Base-by-base conservation (phyloP, 352 stramenopile species). In the Phytophthora pseudosyringae region DNA sequence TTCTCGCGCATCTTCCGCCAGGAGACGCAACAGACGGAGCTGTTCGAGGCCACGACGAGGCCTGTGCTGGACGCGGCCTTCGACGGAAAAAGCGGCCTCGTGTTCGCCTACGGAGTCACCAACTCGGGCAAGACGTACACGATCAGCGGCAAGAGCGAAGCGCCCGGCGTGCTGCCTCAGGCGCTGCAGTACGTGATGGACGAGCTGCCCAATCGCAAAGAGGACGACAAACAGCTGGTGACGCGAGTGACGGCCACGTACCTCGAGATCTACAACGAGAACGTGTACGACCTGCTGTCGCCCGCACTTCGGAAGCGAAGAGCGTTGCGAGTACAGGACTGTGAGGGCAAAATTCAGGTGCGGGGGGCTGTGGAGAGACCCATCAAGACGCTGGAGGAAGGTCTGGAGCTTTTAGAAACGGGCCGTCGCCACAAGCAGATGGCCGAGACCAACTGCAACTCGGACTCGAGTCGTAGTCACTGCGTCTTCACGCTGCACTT, bases 91-190 rank as follows among this genome's bases (percentile, higher is more conserved):
- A 97, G 88, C 61, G 89, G 84, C 7, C 79, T 99, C 15, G 79
- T 99, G 12, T 99, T 99, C 57, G 96, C 97, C 7, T 99, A 99
- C 62, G 98, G 98, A 51, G 97, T 99, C 50, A 99, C 98, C 5
- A 99, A 99, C 69, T 98, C 98, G 4, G 98, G 98, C 36, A 99
- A 99, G 71, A 99, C 97, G 13, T 97, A 99, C 73, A 99, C 97
- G 8, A 98, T 99, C 40, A 93, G 98, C 47, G 97, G 98, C 25
- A 94, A 80, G 1, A 77, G 81, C 3, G 64, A 78, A 6, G 75
- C 87, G 1, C 88, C 88, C 0, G 93, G 93, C 16, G 77, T 98
- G 33, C 70, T 98, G 26, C 93, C 93, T 10, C 80, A 91, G 36
- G 74, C 91, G 8, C 71, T 98, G 21, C 59, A 81, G 67, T 81